A percentile compares a stretch with the other conserved stretches of the same genome.
These are phyloP conservation scores for Combretum micranthum DNA, from an alignment of 345 rosid genomes.

Conservation along the genomic window DNA sequence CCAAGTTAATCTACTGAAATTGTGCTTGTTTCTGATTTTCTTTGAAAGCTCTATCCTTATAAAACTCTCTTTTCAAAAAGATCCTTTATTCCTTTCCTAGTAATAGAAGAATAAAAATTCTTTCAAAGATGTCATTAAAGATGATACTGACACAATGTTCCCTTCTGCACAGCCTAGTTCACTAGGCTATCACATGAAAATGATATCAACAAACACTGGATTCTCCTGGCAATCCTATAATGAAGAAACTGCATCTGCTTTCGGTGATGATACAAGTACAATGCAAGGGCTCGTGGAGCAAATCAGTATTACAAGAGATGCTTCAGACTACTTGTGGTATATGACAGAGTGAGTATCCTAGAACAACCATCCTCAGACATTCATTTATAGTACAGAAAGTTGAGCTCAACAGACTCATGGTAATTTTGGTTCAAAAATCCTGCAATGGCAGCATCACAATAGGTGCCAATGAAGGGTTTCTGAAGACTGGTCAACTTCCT, in stretches of 20 bases:
- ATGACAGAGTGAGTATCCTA: slow-evolving; percentile 32
- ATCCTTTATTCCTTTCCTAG: too few relatives aligned
- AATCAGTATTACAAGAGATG: slow-evolving; percentile 29
- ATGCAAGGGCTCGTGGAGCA: slow-evolving; percentile 30
- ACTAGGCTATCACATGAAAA: slow-evolving; percentile 25
- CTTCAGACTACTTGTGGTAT: slow-evolving; percentile 44
- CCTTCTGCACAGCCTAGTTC: slow-evolving; percentile 19
- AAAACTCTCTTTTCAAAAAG: not conserved
- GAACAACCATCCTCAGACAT: not conserved
- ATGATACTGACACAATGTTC: not conserved
- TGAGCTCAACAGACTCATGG: not conserved
- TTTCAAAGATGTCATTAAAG: not conserved
- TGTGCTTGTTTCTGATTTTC: not conserved
- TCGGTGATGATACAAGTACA: slow-evolving; percentile 22
- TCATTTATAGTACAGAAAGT: not conserved
- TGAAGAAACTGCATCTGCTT: slow-evolving; percentile 31
- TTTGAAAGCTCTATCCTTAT: not conserved
- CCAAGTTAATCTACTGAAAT: too few relatives aligned
- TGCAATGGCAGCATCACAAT: slow-evolving; percentile 45
- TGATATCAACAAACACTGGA: slow-evolving; percentile 19
- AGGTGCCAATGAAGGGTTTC: slow-evolving; percentile 45
- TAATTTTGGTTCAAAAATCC: slow-evolving; percentile 17
- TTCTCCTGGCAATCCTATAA: slow-evolving; percentile 34
- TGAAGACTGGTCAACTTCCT: slow-evolving; percentile 62
- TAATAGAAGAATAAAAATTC: too few relatives aligned